These are phyloP conservation scores for Vinca minor DNA, from an alignment of 257 asterid genomes.

Conservation along the genomic window DNA sequence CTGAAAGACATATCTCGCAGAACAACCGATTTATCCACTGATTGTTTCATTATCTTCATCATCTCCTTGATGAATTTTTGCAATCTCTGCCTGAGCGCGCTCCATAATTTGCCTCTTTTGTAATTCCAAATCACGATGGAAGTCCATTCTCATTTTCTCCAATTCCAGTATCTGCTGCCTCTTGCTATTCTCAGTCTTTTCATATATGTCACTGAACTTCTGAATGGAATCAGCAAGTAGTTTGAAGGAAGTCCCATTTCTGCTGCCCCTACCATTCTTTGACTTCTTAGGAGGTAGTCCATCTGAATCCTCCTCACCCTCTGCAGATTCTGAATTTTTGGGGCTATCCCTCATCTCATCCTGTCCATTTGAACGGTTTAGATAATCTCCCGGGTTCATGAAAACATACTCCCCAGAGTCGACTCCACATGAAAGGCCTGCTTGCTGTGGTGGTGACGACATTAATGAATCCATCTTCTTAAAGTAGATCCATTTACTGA, in stretches of 20 bases:
- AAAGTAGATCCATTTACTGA: slow-evolving; percentile 68
- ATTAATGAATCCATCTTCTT: slow-evolving; percentile 64
- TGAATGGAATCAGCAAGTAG: slow-evolving; percentile 70
- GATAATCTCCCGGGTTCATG: slow-evolving; percentile 45
- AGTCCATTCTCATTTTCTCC: slow-evolving; percentile 79
- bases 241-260: slow-evolving; percentile 33
- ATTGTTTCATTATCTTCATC: slow-evolving; percentile 48
- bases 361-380: slow-evolving; percentile 49
- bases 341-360: slow-evolving; percentile 89
- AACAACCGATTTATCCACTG: slow-evolving; percentile 28
- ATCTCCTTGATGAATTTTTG: slow-evolving; percentile 49
- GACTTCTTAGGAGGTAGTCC: slow-evolving; percentile 42
- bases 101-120: slow-evolving; percentile 77
- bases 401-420: slow-evolving; percentile 74
- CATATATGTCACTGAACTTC: slow-evolving; percentile 62
- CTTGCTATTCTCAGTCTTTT: slow-evolving; percentile 71
- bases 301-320: slow-evolving; percentile 41
- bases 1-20: slow-evolving; percentile 4
- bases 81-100: slow-evolving; percentile 76
- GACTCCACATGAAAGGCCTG: slow-evolving; percentile 62
- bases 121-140: slow-evolving; percentile 62
- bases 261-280: slow-evolving; percentile 20
- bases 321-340: slow-evolving; percentile 43
- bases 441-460: slow-evolving; percentile 40
- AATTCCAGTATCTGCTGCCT: slow-evolving; percentile 75